Evolutionary conservation across 1,284 basidiomycete genomes (phyloP), one percentile per base, ranked within the genome.

Genomic region (Vanrija pseudolonga): DNA sequence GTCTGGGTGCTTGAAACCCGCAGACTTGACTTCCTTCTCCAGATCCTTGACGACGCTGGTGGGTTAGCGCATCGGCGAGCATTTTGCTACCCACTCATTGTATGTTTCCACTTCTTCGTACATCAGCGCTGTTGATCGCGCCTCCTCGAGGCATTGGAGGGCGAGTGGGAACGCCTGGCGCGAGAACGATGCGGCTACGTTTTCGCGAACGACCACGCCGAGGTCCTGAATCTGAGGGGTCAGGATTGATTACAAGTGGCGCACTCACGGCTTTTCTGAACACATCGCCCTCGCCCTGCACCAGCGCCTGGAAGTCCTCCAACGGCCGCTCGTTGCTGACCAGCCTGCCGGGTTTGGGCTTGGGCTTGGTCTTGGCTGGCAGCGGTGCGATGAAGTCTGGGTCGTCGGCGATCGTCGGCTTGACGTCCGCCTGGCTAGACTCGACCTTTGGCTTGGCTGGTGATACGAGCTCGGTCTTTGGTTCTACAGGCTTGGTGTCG

Each of bases 311-410:
- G 74, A 93, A 93, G 74, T 94, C 90, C 47, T 78, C 79, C 40
- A 93, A 77, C 1, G 90, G 90, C 59, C 80, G 79, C 1, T 84
- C 83, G 48, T 80, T 82, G n/a, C 88, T 86, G 41, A 93, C 82
- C 20, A 78, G 57, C 28, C 76, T 41, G 11, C 71, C 73, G 7
- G 62, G 53, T 51, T 68, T 69, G 20, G 63, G 64, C 53, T 69
- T 72, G 24, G 62, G 60, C 46, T 51, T 54, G 23, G 45, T 42
- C 15, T 57, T 58, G 3, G 19, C 47, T 45, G 51, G 48, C 17
- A 55, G 45, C 14, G 57, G 53, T 69, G 8, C 82, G 80, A 32
- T 80, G 63, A 7, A 49, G 38, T 54, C 52, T 0, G 51, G 49
- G 24, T 56, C 55, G 7, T 52, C 14, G 83, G 84, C 15, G 79